Base-by-base conservation (phyloP, 192 early-diverging fungal genomes). In the Lunasporangiospora selenospora region DNA sequence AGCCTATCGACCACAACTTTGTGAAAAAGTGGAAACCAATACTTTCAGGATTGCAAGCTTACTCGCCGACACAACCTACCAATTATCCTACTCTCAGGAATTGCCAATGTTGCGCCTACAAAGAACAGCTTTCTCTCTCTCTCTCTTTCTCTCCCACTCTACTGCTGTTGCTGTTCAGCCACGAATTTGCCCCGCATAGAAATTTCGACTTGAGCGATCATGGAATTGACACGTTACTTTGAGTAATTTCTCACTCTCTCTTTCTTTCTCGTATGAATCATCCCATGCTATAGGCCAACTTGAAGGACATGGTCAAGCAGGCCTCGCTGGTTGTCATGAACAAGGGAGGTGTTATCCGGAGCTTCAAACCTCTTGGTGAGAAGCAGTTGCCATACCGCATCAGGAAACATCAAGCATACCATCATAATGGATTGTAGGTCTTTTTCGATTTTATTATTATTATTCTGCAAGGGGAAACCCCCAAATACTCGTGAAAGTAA, bases 391-490 rank as follows among this genome's bases (percentile, higher is more conserved):
- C 93, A 31, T 91, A 94, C 70, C 85, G 94, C 43, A 96, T 95
- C 80, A 89, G 92, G 80, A 81, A 91, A 58, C 96, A 96, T 67
- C 94, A 95, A 80, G 87, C 90, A 78, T 88, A 88, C 41, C 83
- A 85, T 70, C 80, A 77, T 19, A 62, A 80, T 37, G 90, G 90
- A 65, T 79, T 83, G 84, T 88, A 83, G 30, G 82, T 80, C 34
- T 23, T 12, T 50, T 13, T 1, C 23, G 2, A 13, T 39, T 16
- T 39, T 4, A 9, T 27, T 37, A n/a, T n/a, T n/a, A n/a, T n/a
- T n/a, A n/a, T n/a, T n/a, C n/a, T n/a, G n/a, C n/a, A n/a, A n/a
- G n/a, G n/a, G n/a, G n/a, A n/a, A n/a, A n/a, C n/a, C n/a, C n/a
- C n/a, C n/a, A n/a, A n/a, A n/a, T n/a, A n/a, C n/a, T n/a, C n/a